Conservation (phyloP, 345 rosid genomes). For the Moringa oleifera region DNA sequence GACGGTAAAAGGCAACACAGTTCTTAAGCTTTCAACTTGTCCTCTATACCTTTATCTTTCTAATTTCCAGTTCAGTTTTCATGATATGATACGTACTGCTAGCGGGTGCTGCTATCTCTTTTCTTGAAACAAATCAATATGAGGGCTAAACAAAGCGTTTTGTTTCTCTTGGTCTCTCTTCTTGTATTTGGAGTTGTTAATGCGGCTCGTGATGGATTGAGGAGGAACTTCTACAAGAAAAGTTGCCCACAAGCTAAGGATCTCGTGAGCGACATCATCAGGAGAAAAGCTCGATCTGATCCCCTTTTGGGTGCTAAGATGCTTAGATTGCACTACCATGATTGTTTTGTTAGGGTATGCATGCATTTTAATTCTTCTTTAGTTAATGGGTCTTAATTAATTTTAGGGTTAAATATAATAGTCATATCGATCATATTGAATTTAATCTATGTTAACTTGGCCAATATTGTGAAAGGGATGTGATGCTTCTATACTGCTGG, state of each 20-base stretch:
- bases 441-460: background rate
- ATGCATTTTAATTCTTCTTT: background rate
- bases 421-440: background rate
- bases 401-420: background rate
- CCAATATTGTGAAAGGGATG: slow-evolving; percentile 51
- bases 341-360: slow-evolving; percentile 59
- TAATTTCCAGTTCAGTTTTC: too few species aligned
- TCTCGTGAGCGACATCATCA: slow-evolving; percentile 30
- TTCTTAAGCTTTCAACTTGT: too few species aligned
- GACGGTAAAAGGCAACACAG: too few species aligned
- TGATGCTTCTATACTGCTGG: slow-evolving; percentile 50
- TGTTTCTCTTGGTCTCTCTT: too few species aligned
- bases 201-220: slow-evolving; percentile 12
- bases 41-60: too few species aligned
- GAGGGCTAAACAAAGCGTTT: too few species aligned
- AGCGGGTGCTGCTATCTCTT: too few species aligned
- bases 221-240: slow-evolving; percentile 14
- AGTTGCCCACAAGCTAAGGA: slow-evolving; percentile 36
- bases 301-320: slow-evolving; percentile 44
- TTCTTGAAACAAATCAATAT: too few species aligned
- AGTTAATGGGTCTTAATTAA: background rate
- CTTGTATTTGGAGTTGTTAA: too few species aligned
- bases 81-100: too few species aligned
- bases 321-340: slow-evolving; percentile 55
- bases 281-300: slow-evolving; percentile 17